phyloP scores from a whole-genome alignment of 2,329 filamentous ascomycete species.

The Neospermospora avenae region DNA sequence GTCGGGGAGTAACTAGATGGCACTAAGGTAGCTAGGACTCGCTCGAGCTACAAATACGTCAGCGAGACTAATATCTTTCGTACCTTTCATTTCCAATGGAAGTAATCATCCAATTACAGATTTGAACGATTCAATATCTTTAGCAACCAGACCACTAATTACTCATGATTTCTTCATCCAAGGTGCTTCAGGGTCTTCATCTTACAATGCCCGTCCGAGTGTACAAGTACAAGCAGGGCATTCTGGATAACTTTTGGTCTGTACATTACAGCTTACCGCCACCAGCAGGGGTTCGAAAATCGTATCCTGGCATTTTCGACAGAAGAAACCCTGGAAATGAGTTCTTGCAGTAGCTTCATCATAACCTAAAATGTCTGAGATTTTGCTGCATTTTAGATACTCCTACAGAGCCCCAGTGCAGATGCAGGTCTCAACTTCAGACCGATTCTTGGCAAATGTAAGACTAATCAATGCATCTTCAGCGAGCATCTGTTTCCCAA shows the following conservation, averaged over 20 bases:
- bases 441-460: neutral
- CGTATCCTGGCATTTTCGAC: neutral
- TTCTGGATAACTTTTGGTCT: neutral
- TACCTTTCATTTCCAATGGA: neutral
- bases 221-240: neutral
- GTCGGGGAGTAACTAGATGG: no score
- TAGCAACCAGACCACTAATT: neutral
- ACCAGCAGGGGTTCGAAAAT: neutral
- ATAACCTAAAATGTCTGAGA: conserved; percentile 3
- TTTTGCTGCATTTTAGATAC: neutral
- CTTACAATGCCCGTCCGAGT: no score
- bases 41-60: neutral
- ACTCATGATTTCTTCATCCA: neutral
- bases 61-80: neutral
- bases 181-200: no score
- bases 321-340: neutral
- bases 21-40: no score
- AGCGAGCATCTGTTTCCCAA: neutral
- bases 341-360: neutral
- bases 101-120: neutral
- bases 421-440: neutral
- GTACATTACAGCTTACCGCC: neutral
- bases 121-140: neutral
- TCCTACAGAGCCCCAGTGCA: neutral
- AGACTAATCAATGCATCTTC: neutral